Percentiles rank a stretch among this genome's conserved stretches.
These are phyloP conservation scores for Sisymbrium altissimum DNA, from an alignment of 345 rosid genomes.

Conservation along the genomic window DNA sequence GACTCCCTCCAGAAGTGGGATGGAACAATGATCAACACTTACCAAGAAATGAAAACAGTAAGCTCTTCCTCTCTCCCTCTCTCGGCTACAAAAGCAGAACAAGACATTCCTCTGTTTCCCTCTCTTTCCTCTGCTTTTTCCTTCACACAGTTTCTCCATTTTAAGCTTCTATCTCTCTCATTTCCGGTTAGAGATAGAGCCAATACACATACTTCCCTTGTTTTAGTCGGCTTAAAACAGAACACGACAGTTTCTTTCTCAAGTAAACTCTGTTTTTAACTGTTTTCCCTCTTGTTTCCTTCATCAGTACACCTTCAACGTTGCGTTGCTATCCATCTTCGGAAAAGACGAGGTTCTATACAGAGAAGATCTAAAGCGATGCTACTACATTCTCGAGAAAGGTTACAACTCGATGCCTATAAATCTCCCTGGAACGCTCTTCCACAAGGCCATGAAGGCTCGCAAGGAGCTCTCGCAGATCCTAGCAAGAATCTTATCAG, in stretches of 20 bases:
- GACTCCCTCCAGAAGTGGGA: conserved; percentile 44
- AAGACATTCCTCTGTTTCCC: conserved; percentile 1
- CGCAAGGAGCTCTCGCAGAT: conserved; percentile 74
- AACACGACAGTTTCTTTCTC: neutral
- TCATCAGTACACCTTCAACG: conserved; percentile 77
- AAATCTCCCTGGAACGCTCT: conserved; percentile 86
- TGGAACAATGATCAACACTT: conserved; percentile 56
- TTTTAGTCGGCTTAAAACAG: neutral
- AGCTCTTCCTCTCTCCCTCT: conserved; percentile 13
- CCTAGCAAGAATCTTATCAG: conserved; percentile 53
- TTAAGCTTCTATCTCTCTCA: too few species aligned
- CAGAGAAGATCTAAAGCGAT: conserved; percentile 76
- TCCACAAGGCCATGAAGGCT: conserved; percentile 86
- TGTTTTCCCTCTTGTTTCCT: neutral
- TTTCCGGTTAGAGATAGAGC: conserved; percentile 23
- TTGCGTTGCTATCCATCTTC: conserved; percentile 72
- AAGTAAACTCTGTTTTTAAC: neutral
- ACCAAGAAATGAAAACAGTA: conserved; percentile 82
- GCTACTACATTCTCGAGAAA: conserved; percentile 86
- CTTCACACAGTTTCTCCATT: neutral
- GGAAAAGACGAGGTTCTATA: conserved; percentile 61
- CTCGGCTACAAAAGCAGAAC: conserved; percentile 2
- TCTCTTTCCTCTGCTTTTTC: neutral
- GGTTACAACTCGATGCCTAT: conserved; percentile 99
- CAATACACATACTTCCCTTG: conserved; percentile 14